Base-by-base conservation (phyloP, 116 monocot genomes). In the Posidonia oceanica region DNA sequence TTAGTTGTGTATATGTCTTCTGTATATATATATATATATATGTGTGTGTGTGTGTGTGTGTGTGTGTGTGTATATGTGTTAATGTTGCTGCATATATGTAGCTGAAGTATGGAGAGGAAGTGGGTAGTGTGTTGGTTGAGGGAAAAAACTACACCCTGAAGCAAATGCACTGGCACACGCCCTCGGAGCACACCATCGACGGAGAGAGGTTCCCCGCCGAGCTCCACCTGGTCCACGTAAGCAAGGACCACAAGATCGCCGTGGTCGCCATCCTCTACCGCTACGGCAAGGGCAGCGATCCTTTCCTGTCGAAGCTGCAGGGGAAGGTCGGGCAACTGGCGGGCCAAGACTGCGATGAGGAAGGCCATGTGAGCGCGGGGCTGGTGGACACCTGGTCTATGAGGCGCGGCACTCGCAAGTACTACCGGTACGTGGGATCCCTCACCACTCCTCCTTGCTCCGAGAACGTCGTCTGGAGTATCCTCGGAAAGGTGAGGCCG, bases 381-480 rank as follows among this genome's bases (percentile, higher is more conserved):
- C 38, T 66, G 1, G 72, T 90, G 0, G 70, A 76, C 2, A 63
- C 78, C 3, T 83, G 79, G 65, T 10, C 72, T 36, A 20, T 94
- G 21, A 76, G 63, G 54, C 81, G 81, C 55, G 39, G 58, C 41
- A 75, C 67, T 4, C 64, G 62, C 18, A 87, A 80, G 80, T 90
- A 87, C 73, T 94, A 64, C 78, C 75, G 84, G 63, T 90, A 94
- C 37, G 36, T 80, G 3, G 94, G 94, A 14, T 87, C 94, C 0
- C 77, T 87, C 59, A 87, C 90, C 29, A 69, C 85, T 3, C 94
- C 94, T 0, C 90, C 94, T 0, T 94, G 94, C 75, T 80, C 83
- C 1, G 94, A 90, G 75, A 83, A 78, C 12, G 85, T 94, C 71
- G 52, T 78, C 20, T 90, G 94, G 94, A 80, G n/a, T 64, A 71